Evolutionary conservation across 768 basidiomycete genomes (phyloP), one percentile per base, ranked within the genome.

Genomic region (Boletus rubroflammeus): DNA sequence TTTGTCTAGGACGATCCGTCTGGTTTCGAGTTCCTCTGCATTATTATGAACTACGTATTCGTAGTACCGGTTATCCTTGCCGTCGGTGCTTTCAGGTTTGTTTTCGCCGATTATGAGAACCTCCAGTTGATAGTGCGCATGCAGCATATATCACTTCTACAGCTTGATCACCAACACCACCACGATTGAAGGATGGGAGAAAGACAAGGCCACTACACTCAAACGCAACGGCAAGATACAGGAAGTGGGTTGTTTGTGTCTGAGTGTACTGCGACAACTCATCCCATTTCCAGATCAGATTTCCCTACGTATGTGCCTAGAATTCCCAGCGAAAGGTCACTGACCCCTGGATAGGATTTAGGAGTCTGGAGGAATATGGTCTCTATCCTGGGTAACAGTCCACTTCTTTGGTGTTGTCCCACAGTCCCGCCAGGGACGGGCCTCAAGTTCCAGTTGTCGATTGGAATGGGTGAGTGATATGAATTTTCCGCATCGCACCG

Each of bases 121-220:
- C 17, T 43, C 28, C 7, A n/a, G 34, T 52, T 72, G 32, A 71
- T 32, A 31, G n/a, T n/a, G 14, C 1, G 48, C 38, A 43, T 15
- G 8, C 61, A 93, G 93, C 50, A 53, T 98, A 21, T 98, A 94
- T 65, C 97, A 98, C 60, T 83, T 95, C 58, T 88, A 86, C 64
- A 78, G 81, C 47, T 69, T 98, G 26, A 62, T 80, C 6, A 79
- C 79, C 10, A 99, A 99, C 69, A 84, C 86, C 2, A 99, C 96
- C 0, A 98, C 97, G 1, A 98, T 99, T 47, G 97, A 99, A 73
- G 85, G 89, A 0, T 96, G 92, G 91, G 97, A 99, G 71, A 98
- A 98, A 72, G 94, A 98, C 65, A 95, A 89, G 71, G 93, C 84
- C 1, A 88, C 93, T 5, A 88, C 83, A 0, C 79, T 99, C 61